A percentile compares a stretch with the other conserved stretches of the same genome.
Conservation (phyloP, 495 filamentous ascomycete genomes). For the Penicillium paradoxum region DNA sequence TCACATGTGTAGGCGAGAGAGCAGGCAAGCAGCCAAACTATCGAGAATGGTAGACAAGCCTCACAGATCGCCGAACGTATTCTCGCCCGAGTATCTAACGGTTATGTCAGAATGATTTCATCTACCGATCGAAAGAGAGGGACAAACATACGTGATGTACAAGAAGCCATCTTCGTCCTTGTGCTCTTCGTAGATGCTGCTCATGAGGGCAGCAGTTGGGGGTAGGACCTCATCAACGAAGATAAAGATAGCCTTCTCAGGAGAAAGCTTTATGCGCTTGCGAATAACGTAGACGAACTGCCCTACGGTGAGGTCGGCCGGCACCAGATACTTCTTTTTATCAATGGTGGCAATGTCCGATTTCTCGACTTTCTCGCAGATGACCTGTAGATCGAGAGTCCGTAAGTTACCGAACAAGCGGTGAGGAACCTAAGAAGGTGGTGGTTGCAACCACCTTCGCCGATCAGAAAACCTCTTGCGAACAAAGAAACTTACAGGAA, state of each 20-base stretch:
- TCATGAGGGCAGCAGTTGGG: constrained; percentile 96
- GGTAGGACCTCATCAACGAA: constrained; percentile 99
- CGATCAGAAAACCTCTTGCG: background rate
- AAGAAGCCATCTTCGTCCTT: constrained; percentile 64
- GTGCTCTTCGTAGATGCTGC: constrained; percentile 99
- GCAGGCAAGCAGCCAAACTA: background rate
- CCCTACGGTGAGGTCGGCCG: constrained; percentile 94
- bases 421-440: constrained; percentile 22
- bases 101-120: constrained; percentile 26
- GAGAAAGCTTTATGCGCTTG: constrained; percentile 99
- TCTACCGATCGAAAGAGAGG: background rate
- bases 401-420: constrained; percentile 39
- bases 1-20: background rate
- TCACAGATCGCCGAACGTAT: constrained; percentile 79
- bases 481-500: constrained; percentile 68
- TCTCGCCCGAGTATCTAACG: constrained; percentile 94
- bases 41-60: constrained; percentile 14
- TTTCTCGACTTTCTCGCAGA: constrained; percentile 99
- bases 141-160: constrained; percentile 50
- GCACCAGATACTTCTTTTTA: constrained; percentile 99
- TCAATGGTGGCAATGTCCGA: constrained; percentile 99
- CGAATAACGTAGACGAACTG: constrained; percentile 99
- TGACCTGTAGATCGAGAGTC: constrained; percentile 58
- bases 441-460: background rate
- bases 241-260: constrained; percentile 99